Evolutionary conservation across 23 red algal species (phyloP).

Genomic region (Chondrus crispus): DNA sequence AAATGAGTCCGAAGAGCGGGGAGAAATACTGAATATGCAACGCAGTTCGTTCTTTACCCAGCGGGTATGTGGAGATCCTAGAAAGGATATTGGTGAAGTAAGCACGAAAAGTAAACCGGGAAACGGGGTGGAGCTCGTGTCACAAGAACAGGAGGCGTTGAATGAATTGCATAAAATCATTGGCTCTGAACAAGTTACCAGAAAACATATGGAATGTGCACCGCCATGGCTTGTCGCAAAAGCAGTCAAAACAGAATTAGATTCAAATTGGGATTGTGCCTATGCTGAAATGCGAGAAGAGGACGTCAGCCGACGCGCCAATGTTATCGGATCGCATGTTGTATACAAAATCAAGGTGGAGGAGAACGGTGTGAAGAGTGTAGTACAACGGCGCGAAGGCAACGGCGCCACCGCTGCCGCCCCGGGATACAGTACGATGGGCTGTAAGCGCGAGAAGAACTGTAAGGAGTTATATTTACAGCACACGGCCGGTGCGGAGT

Average conservation of each 20-base stretch:
- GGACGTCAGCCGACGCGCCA: background rate
- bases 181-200: background rate
- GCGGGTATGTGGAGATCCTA: background rate
- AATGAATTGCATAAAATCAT: background rate
- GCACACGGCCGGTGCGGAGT: too few species aligned
- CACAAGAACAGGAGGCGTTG: background rate
- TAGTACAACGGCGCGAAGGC: too few species aligned
- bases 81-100: background rate
- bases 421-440: too few species aligned
- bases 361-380: slow-evolving; percentile 16
- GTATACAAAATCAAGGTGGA: slow-evolving; percentile 12
- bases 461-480: too few species aligned
- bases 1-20: background rate
- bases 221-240: slow-evolving; percentile 39
- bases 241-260: slow-evolving; percentile 12
- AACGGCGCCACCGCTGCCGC: too few species aligned
- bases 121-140: background rate
- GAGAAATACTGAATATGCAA: too few species aligned
- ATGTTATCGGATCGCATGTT: slow-evolving; percentile 41
- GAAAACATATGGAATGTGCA: slow-evolving; percentile 14
- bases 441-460: too few species aligned
- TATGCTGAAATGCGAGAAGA: background rate
- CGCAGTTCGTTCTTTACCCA: background rate
- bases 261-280: slow-evolving; percentile 6
- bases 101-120: background rate